Conservation (phyloP, 2,329 filamentous ascomycete genomes). For the Alternaria metachromatica region DNA sequence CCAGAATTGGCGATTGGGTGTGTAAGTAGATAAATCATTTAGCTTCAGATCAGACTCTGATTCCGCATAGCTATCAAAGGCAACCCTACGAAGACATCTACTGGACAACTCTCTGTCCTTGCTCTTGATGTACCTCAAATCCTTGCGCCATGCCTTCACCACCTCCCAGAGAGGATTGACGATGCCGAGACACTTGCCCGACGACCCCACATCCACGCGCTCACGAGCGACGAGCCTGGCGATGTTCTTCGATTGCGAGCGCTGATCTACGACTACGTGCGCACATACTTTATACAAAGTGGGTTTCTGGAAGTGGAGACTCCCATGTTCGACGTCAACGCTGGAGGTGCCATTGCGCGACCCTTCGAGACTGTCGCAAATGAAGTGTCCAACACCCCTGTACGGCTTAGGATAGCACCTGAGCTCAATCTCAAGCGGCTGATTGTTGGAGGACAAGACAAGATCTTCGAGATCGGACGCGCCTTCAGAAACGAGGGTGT, state of each 20-base stretch:
- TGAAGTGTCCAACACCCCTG: conserved; percentile 72
- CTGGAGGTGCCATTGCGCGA: conserved; percentile 85
- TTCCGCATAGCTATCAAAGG: conserved; percentile 67
- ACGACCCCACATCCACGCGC: conserved; percentile 84
- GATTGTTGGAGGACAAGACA: conserved; percentile 85
- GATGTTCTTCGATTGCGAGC: conserved; percentile 78
- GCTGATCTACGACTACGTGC: conserved; percentile 74
- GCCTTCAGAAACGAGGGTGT: conserved; percentile 89
- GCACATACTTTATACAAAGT: conserved; percentile 73
- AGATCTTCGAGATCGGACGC: conserved; percentile 90
- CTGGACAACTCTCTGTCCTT: conserved; percentile 78
- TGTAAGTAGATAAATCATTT: conserved; percentile 61
- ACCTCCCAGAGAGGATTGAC: conserved; percentile 73
- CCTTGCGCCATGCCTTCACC: conserved; percentile 78
- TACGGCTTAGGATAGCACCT: conserved; percentile 87
- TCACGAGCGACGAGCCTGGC: conserved; percentile 72
- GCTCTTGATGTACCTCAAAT: conserved; percentile 73
- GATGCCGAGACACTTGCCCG: conserved; percentile 76
- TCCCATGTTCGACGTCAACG: conserved; percentile 80
- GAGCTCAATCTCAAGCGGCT: conserved; percentile 95
- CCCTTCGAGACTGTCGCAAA: conserved; percentile 83
- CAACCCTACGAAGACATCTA: conserved; percentile 69
- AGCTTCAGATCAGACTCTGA: conserved; percentile 16
- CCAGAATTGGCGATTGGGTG: conserved; percentile 83
- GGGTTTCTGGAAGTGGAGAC: conserved; percentile 89